A percentile compares a stretch with the other conserved stretches of the same genome.
Conservation (phyloP, 371 early-diverging fungal genomes). For the Blyttiomyces sp. region DNA sequence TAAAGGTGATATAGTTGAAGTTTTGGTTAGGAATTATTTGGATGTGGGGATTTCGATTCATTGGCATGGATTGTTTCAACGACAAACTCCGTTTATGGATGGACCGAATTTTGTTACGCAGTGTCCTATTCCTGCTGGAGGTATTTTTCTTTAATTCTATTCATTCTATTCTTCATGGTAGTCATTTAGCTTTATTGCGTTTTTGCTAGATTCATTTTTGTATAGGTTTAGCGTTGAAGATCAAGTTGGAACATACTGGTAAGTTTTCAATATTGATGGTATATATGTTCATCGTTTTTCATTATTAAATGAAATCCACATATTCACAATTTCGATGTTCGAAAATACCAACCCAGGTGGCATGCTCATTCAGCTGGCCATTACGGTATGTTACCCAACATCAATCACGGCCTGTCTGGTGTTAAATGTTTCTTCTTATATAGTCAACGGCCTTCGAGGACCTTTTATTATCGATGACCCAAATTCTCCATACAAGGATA, state of each 20-base stretch:
- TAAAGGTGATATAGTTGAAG: conserved; percentile 6
- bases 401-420: neutral
- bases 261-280: neutral
- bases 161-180: neutral
- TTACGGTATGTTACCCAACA: conserved; percentile 1
- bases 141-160: neutral
- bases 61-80: conserved; percentile 73
- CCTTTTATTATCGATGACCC: conserved; percentile 68
- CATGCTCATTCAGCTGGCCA: conserved; percentile 68
- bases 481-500: conserved; percentile 38
- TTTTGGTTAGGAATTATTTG: conserved; percentile 44
- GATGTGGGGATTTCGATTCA: conserved; percentile 62
- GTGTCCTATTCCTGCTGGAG: conserved; percentile 10
- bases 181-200: no score
- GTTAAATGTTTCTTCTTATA: conserved; percentile 4
- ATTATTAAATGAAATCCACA: conserved; percentile 59
- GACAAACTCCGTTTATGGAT: conserved; percentile 58
- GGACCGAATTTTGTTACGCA: conserved; percentile 36
- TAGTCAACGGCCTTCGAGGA: conserved; percentile 76
- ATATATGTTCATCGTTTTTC: conserved; percentile 26
- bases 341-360: no score
- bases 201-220: conserved; percentile 42
- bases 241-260: conserved; percentile 64
- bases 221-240: conserved; percentile 62
- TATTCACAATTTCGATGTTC: conserved; percentile 61